Conservation (phyloP, 1,284 basidiomycete species). For the Inonotus obliquus region DNA sequence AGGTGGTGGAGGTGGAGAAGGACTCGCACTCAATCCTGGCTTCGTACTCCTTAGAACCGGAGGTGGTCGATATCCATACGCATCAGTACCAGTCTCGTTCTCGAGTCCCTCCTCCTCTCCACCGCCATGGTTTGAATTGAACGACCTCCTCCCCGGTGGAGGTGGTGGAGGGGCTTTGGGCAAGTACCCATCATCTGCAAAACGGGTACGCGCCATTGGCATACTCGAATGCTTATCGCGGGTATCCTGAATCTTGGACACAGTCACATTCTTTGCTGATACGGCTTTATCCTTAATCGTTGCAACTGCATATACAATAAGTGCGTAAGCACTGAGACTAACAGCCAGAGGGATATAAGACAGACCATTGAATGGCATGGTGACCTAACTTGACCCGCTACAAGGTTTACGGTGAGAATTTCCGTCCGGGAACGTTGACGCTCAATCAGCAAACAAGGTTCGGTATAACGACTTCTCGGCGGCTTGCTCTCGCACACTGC, state of each 20-base stretch:
- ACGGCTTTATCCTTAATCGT: conserved; percentile 60
- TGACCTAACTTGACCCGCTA: background rate
- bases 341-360: too few relatives aligned
- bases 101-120: too few relatives aligned
- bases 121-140: conserved; percentile 19
- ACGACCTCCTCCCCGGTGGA: conserved; percentile 33
- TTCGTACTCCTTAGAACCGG: conserved; percentile 8
- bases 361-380: background rate
- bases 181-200: conserved; percentile 35
- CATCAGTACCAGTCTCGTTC: background rate
- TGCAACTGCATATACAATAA: conserved; percentile 31
- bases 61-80: conserved; percentile 1
- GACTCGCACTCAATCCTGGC: background rate
- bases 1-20: background rate
- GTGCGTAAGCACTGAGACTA: background rate
- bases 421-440: too few relatives aligned
- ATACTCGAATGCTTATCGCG: conserved; percentile 53
- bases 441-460: too few relatives aligned
- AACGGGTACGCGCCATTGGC: conserved; percentile 55
- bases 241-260: conserved; percentile 48
- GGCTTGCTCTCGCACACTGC: too few relatives aligned
- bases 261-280: conserved; percentile 50
- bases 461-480: too few relatives aligned
- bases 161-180: conserved; percentile 46
- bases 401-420: too few relatives aligned